phyloP scores from a whole-genome alignment of 1,284 basidiomycete species.

The Heterobasidion occidentale region DNA sequence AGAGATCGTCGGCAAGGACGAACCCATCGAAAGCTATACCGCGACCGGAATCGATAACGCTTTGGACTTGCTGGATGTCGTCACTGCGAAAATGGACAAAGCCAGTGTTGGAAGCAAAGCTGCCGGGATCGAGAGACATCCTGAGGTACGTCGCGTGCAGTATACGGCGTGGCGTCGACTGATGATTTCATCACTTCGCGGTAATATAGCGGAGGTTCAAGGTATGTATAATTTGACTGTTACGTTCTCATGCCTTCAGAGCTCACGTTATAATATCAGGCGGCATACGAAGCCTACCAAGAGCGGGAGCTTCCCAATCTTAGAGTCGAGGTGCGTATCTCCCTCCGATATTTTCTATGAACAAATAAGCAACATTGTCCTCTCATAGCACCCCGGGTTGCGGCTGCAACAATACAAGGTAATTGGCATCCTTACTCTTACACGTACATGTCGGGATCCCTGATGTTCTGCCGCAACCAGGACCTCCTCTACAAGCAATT shows the following conservation, averaged over 20 bases:
- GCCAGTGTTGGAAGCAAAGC: slow-evolving; percentile 81
- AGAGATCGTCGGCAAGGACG: slow-evolving; percentile 14
- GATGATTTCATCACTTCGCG: not conserved
- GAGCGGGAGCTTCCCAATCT: slow-evolving; percentile 80
- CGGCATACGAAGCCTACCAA: slow-evolving; percentile 88
- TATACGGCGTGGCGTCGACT: not conserved
- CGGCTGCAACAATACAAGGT: slow-evolving; percentile 83
- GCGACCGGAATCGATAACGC: slow-evolving; percentile 92
- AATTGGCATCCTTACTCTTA: slow-evolving; percentile 9
- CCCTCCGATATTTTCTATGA: not conserved
- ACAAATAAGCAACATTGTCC: slow-evolving; percentile 2
- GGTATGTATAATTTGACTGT: slow-evolving; percentile 24
- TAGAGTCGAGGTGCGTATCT: slow-evolving; percentile 55
- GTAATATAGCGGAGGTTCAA: slow-evolving; percentile 63
- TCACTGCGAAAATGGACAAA: slow-evolving; percentile 90
- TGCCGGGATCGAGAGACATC: slow-evolving; percentile 85
- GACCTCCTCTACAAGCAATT: slow-evolving; percentile 76
- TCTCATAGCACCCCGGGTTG: slow-evolving; percentile 65
- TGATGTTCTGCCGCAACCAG: slow-evolving; percentile 22
- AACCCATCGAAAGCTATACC: slow-evolving; percentile 58
- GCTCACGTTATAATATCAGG: slow-evolving; percentile 29
- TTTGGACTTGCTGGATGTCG: slow-evolving; percentile 82
- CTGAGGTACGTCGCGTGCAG: slow-evolving; percentile 60
- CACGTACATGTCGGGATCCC: too few relatives aligned
- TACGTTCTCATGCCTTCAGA: not conserved